Conservation (phyloP, 805 yeast genomes). For the Yarrowia sp. region DNA sequence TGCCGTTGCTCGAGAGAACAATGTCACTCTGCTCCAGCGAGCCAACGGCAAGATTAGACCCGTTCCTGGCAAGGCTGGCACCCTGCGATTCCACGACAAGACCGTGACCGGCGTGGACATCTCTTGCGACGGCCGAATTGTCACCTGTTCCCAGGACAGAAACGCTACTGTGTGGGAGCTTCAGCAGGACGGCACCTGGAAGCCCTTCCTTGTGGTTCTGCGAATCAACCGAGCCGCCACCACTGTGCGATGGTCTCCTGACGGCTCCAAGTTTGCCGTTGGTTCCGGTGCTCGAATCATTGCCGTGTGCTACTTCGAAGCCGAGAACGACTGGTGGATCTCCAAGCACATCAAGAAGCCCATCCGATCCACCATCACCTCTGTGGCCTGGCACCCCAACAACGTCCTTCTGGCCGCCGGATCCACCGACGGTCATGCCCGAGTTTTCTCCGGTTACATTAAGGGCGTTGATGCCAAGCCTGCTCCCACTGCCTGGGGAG, state of each 20-base stretch:
- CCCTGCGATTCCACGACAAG: slow-evolving; percentile 68
- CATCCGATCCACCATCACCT: slow-evolving; percentile 82
- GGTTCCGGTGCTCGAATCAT: slow-evolving; percentile 94
- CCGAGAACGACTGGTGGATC: slow-evolving; percentile 99
- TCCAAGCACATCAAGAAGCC: slow-evolving; percentile 97
- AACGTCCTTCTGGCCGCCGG: slow-evolving; percentile 87
- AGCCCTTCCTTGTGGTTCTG: slow-evolving; percentile 89
- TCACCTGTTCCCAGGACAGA: slow-evolving; percentile 97
- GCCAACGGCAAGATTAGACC: slow-evolving; percentile 28
- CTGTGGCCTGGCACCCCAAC: slow-evolving; percentile 93
- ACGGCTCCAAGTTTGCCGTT: slow-evolving; percentile 94
- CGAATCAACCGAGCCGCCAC: slow-evolving; percentile 97
- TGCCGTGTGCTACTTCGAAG: slow-evolving; percentile 95
- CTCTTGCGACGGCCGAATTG: slow-evolving; percentile 78
- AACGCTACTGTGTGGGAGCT: slow-evolving; percentile 97
- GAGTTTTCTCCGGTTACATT: slow-evolving; percentile 87
- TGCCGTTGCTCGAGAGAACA: slow-evolving; percentile 82
- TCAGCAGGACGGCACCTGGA: slow-evolving; percentile 64
- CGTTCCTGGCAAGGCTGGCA: slow-evolving; percentile 36
- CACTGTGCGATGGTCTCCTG: slow-evolving; percentile 91
- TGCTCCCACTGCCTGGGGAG: slow-evolving; percentile 86
- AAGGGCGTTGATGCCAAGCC: slow-evolving; percentile 90
- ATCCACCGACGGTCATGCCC: slow-evolving; percentile 89
- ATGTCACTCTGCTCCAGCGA: slow-evolving; percentile 55
- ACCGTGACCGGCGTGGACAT: slow-evolving; percentile 94